A percentile compares a stretch with the other conserved stretches of the same genome.
Evolutionary conservation across 495 filamentous ascomycete species (phyloP).

Genomic region (Daldinia vernicosa): DNA sequence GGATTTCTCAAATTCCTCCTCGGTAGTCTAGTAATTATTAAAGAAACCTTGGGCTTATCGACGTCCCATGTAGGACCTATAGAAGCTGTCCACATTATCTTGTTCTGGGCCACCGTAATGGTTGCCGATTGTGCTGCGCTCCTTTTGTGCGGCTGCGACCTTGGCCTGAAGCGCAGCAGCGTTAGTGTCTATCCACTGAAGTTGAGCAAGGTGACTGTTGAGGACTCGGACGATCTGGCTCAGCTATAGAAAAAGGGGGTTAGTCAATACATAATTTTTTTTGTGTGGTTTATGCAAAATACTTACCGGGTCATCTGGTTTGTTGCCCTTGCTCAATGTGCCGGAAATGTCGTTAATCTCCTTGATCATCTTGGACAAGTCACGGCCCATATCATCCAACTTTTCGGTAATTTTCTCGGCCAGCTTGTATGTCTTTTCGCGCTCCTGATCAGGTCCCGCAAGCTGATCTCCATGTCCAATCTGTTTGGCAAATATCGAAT

Average conservation of each 20-base stretch:
- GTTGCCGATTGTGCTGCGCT: constrained; percentile 70
- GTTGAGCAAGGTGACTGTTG: constrained; percentile 85
- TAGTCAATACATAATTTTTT: constrained; percentile 6
- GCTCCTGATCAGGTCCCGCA: constrained; percentile 89
- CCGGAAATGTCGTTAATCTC: constrained; percentile 91
- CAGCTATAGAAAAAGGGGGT: constrained; percentile 62
- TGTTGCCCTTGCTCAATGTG: constrained; percentile 84
- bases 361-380: constrained; percentile 93
- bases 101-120: constrained; percentile 64
- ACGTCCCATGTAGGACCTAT: constrained; percentile 77
- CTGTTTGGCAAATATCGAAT: constrained; percentile 81
- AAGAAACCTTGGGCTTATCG: constrained; percentile 50
- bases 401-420: constrained; percentile 90
- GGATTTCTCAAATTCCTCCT: background rate
- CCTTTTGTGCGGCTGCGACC: constrained; percentile 79
- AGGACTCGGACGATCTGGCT: constrained; percentile 93
- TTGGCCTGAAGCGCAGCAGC: constrained; percentile 81
- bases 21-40: constrained; percentile 3
- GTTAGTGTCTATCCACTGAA: constrained; percentile 90
- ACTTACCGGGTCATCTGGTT: constrained; percentile 89
- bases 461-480: constrained; percentile 69
- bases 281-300: constrained; percentile 1
- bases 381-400: constrained; percentile 89
- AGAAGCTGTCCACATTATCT: constrained; percentile 82
- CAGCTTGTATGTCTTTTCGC: constrained; percentile 90